Percentiles rank a stretch among this genome's conserved stretches.
Conservation (phyloP, 2,329 filamentous ascomycete species). For the Laburnicola sp. region DNA sequence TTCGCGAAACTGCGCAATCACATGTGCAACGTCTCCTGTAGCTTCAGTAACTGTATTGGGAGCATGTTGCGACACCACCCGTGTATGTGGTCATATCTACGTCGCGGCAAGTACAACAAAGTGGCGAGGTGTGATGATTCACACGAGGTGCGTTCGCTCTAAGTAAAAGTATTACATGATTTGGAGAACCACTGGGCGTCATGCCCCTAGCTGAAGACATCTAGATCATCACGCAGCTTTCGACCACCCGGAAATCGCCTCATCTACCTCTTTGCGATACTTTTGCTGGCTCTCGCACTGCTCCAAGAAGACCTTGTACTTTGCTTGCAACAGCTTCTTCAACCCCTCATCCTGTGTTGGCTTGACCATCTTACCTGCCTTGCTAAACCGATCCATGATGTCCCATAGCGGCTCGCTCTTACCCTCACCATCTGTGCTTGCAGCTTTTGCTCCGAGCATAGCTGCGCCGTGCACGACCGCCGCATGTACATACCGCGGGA, state of each 20-base stretch:
- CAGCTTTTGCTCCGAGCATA: slow-evolving; percentile 98
- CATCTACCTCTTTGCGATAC: slow-evolving; percentile 79
- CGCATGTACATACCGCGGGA: slow-evolving; percentile 90
- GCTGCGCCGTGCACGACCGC: slow-evolving; percentile 97
- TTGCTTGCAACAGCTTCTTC: slow-evolving; percentile 78
- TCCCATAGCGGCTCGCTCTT: slow-evolving; percentile 87
- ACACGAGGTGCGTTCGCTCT: too few species aligned
- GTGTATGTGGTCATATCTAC: too few species aligned
- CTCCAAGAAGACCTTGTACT: slow-evolving; percentile 95
- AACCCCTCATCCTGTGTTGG: slow-evolving; percentile 72
- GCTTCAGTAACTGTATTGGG: too few species aligned
- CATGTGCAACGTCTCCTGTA: not conserved
- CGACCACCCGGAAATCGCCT: slow-evolving; percentile 44
- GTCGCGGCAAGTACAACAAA: too few species aligned
- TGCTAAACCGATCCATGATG: slow-evolving; percentile 98
- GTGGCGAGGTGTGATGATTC: too few species aligned
- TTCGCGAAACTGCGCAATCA: not conserved
- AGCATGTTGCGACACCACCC: too few species aligned
- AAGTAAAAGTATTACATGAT: too few species aligned
- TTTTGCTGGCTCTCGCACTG: slow-evolving; percentile 83
- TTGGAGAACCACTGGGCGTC: too few species aligned
- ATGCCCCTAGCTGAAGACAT: too few species aligned
- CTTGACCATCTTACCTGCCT: slow-evolving; percentile 81
- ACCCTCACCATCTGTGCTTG: slow-evolving; percentile 74
- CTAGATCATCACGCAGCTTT: slow-evolving; percentile 13